A percentile compares a stretch with the other conserved stretches of the same genome.
Conservation (phyloP, 2,329 filamentous ascomycete species). For the Zymoseptoria tritici region DNA sequence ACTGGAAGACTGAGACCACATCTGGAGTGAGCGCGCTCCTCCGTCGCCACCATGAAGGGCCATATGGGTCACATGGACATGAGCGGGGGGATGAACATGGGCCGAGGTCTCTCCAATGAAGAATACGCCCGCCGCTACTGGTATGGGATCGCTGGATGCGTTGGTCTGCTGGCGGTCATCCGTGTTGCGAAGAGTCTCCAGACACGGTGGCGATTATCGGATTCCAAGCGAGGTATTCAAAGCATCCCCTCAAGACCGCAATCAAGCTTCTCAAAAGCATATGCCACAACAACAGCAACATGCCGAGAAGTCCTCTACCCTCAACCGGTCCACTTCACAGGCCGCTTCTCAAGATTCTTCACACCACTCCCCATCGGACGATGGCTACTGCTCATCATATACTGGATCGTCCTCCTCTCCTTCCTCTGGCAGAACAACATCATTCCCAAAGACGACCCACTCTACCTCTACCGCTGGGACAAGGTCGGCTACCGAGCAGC, state of each 20-base stretch:
- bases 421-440: constrained; percentile 27
- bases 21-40: background rate
- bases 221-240: constrained; percentile 4
- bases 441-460: constrained; percentile 17
- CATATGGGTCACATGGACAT: constrained; percentile 22
- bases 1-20: background rate
- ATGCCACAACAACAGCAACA: constrained; percentile 22
- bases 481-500: constrained; percentile 61
- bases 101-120: constrained; percentile 13
- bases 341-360: constrained; percentile 25
- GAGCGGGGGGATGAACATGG: constrained; percentile 22
- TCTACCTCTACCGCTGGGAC: constrained; percentile 38
- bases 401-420: constrained; percentile 25
- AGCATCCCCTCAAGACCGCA: constrained; percentile 20
- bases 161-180: constrained; percentile 18
- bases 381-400: constrained; percentile 23
- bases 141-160: constrained; percentile 22
- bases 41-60: constrained; percentile 5
- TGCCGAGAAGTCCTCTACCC: constrained; percentile 23
- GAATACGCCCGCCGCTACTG: constrained; percentile 23
- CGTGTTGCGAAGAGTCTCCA: constrained; percentile 13
- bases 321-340: constrained; percentile 26
- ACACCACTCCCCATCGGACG: constrained; percentile 25
- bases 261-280: constrained; percentile 18
- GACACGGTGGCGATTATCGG: constrained; percentile 9